phyloP scores from a whole-genome alignment of 1,139 yeast species.

The Lodderomyces pseudojiufengensis region DNA sequence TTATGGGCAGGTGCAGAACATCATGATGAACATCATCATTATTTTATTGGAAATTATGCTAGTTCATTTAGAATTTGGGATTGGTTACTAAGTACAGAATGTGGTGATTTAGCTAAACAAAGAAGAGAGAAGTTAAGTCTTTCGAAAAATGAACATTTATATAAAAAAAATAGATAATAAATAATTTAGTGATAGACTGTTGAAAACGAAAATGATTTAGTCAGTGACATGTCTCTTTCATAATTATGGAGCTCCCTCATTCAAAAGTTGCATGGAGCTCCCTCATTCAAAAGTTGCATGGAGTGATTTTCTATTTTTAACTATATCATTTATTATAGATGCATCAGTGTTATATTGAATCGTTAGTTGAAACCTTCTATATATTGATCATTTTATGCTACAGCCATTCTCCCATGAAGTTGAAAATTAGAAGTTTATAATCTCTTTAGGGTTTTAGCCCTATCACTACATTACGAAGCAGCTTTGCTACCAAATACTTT shows the following conservation, averaged over 20 bases:
- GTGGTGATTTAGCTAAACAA: conserved; percentile 64
- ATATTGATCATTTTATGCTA: too few species aligned
- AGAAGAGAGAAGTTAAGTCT: conserved; percentile 46
- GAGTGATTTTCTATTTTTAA: too few species aligned
- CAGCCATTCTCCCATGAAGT: too few species aligned
- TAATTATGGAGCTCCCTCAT: too few species aligned
- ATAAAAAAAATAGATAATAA: conserved; percentile 6
- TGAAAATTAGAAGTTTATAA: too few species aligned
- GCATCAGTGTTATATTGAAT: too few species aligned
- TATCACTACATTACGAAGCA: not conserved
- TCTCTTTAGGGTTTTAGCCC: conserved; percentile 2
- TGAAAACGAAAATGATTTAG: too few species aligned
- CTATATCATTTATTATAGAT: too few species aligned
- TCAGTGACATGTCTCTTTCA: not conserved
- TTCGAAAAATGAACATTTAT: not conserved
- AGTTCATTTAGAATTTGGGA: conserved; percentile 96
- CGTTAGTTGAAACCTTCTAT: too few species aligned
- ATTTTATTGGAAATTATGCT: conserved; percentile 89
- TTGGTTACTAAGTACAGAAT: conserved; percentile 74
- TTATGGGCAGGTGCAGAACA: conserved; percentile 99
- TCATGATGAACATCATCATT: conserved; percentile 94
- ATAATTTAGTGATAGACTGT: too few species aligned
- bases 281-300: too few species aligned
- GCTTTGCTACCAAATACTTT: not conserved
- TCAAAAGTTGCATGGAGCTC: too few species aligned